Percentiles rank a stretch among this genome's conserved stretches.
phyloP scores from a whole-genome alignment of 1,284 basidiomycete species.

The Porphyrellus sp. region DNA sequence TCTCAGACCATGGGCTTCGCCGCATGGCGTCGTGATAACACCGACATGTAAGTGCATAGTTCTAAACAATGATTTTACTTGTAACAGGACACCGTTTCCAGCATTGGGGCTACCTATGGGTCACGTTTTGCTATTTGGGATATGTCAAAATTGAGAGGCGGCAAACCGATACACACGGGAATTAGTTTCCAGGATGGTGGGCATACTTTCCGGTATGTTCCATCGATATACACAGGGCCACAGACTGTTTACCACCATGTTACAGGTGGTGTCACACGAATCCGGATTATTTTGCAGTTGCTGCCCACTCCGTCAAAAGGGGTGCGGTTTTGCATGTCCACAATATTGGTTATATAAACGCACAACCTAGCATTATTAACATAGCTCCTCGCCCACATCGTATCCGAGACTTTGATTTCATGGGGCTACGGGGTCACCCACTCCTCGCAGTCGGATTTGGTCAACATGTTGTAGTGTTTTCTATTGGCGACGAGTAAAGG shows the following conservation, averaged over 20 bases:
- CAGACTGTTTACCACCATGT: slow-evolving; percentile 10
- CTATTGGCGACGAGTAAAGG: slow-evolving; percentile 45
- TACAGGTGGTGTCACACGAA: slow-evolving; percentile 72
- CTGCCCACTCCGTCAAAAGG: slow-evolving; percentile 51
- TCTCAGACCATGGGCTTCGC: slow-evolving; percentile 53
- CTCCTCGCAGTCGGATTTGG: slow-evolving; percentile 66
- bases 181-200: slow-evolving; percentile 63
- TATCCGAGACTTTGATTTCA: slow-evolving; percentile 73
- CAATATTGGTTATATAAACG: slow-evolving; percentile 59
- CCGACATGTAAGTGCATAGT: slow-evolving; percentile 60
- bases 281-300: slow-evolving; percentile 72
- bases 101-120: slow-evolving; percentile 71
- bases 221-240: not conserved
- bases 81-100: slow-evolving; percentile 31
- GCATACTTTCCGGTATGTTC: slow-evolving; percentile 59
- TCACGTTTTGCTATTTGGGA: slow-evolving; percentile 73
- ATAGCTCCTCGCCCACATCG: slow-evolving; percentile 59
- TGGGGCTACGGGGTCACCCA: slow-evolving; percentile 54
- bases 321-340: slow-evolving; percentile 70
- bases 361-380: slow-evolving; percentile 57
- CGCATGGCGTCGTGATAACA: slow-evolving; percentile 65
- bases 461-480: slow-evolving; percentile 48
- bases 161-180: slow-evolving; percentile 61
- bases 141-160: slow-evolving; percentile 62
- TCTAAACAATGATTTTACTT: not conserved